Conservation (phyloP, 805 yeast species). For the Saccharomycopsis sp. region DNA sequence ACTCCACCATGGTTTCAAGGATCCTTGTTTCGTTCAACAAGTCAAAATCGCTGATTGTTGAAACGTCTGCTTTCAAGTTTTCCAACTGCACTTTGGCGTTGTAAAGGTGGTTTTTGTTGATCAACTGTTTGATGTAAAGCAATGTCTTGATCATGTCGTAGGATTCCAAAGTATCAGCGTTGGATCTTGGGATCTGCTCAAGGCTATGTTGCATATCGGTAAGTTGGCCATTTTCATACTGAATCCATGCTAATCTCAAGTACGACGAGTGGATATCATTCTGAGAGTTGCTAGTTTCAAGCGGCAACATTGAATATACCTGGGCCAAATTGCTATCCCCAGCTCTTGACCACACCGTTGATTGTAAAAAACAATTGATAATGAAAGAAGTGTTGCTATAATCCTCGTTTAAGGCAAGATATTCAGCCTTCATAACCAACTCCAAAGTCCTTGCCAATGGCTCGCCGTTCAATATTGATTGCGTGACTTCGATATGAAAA, state of each 20-base stretch:
- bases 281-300: conserved; percentile 31
- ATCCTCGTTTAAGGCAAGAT: conserved; percentile 40
- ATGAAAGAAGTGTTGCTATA: conserved; percentile 34
- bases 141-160: background rate
- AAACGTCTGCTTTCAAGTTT: conserved; percentile 13
- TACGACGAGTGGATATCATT: conserved; percentile 26
- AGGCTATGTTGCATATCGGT: too few species aligned
- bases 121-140: conserved; percentile 25
- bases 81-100: conserved; percentile 24
- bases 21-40: conserved; percentile 26
- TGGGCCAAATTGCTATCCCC: conserved; percentile 41
- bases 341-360: conserved; percentile 42
- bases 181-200: background rate
- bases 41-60: conserved; percentile 26
- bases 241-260: conserved; percentile 33
- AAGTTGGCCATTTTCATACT: conserved; percentile 34
- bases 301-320: conserved; percentile 38
- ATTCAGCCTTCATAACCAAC: conserved; percentile 47
- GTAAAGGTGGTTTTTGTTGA: conserved; percentile 24
- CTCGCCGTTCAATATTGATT: conserved; percentile 44
- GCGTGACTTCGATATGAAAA: conserved; percentile 54
- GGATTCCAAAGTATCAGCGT: background rate
- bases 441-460: conserved; percentile 40
- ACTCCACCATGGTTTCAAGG: conserved; percentile 23
- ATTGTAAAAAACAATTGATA: conserved; percentile 36